phyloP scores from a whole-genome alignment of 208 protist genomes.

The Angomonas ambiguus region DNA sequence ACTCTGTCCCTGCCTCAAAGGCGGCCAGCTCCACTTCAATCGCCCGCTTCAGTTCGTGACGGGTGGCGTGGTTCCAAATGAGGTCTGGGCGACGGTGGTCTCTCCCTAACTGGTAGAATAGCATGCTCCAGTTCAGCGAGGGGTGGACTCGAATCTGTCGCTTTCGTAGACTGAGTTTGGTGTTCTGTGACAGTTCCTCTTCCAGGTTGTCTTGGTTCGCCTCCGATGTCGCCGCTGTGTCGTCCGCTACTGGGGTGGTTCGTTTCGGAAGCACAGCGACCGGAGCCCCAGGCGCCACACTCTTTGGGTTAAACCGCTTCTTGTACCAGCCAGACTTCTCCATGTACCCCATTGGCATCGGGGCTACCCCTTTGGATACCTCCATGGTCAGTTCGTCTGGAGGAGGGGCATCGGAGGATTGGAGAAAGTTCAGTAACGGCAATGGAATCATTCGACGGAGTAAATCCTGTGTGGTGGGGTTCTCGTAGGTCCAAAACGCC shows the following conservation, averaged over 20 bases:
- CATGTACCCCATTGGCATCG: constrained; percentile 47
- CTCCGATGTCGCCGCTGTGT: background rate
- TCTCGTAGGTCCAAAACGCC: constrained; percentile 81
- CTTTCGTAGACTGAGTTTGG: constrained; percentile 24
- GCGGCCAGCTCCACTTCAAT: constrained; percentile 83
- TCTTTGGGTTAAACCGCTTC: constrained; percentile 65
- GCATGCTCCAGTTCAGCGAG: constrained; percentile 89
- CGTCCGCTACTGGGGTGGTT: background rate
- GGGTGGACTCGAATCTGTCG: constrained; percentile 51
- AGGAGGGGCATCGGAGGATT: constrained; percentile 58
- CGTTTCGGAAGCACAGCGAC: background rate
- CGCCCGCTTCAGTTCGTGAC: constrained; percentile 79
- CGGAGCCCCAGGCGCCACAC: constrained; percentile 8
- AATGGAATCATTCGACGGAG: constrained; percentile 85
- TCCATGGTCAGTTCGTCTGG: constrained; percentile 47
- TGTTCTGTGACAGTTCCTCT: background rate
- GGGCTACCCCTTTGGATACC: constrained; percentile 40
- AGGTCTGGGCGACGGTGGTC: constrained; percentile 88
- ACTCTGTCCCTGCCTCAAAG: constrained; percentile 43
- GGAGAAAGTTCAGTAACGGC: constrained; percentile 78
- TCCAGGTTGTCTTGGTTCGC: background rate
- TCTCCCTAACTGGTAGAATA: constrained; percentile 82
- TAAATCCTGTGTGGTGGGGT: constrained; percentile 74
- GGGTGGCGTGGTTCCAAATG: constrained; percentile 93
- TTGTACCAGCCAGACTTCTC: constrained; percentile 81